phyloP scores from a whole-genome alignment of 2,329 filamentous ascomycete species.

The Bipolaris sorokiniana region DNA sequence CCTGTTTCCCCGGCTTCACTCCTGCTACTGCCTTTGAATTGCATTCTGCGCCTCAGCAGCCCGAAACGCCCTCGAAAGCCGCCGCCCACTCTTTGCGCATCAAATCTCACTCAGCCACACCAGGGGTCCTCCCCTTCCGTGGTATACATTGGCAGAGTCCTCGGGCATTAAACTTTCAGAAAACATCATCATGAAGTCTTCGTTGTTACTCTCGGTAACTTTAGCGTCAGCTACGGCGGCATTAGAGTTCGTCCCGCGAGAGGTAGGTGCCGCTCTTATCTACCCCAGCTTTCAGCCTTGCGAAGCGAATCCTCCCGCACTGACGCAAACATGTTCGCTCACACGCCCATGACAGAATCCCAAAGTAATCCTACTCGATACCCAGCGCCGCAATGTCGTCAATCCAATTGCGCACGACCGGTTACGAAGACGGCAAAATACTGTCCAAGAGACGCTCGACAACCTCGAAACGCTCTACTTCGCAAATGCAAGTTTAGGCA shows the following conservation, averaged over 20 bases:
- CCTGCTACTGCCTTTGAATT: background rate
- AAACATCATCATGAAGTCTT: slow-evolving; percentile 38
- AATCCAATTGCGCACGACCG: slow-evolving; percentile 57
- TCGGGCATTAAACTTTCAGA: background rate
- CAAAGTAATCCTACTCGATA: slow-evolving; percentile 57
- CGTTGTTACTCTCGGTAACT: slow-evolving; percentile 35
- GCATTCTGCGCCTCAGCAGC: slow-evolving; percentile 1
- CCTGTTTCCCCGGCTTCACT: background rate
- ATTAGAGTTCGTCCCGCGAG: slow-evolving; percentile 39
- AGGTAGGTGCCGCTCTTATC: slow-evolving; percentile 44
- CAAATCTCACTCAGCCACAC: slow-evolving; percentile 16
- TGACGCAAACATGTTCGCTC: slow-evolving; percentile 1
- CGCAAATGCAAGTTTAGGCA: slow-evolving; percentile 64
- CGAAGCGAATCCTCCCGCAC: slow-evolving; percentile 26
- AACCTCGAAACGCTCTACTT: slow-evolving; percentile 67
- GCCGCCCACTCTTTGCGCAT: slow-evolving; percentile 22
- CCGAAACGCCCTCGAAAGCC: slow-evolving; percentile 4
- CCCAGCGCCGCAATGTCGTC: slow-evolving; percentile 55
- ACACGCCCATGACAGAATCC: slow-evolving; percentile 40
- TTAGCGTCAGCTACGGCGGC: slow-evolving; percentile 39
- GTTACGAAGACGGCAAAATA: slow-evolving; percentile 51
- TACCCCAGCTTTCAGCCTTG: slow-evolving; percentile 15
- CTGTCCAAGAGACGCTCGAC: slow-evolving; percentile 57
- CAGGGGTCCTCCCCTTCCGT: background rate
- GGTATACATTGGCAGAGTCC: slow-evolving; percentile 17